Conservation (phyloP, 1,284 basidiomycete genomes). For the Apiotrichum sp. region DNA sequence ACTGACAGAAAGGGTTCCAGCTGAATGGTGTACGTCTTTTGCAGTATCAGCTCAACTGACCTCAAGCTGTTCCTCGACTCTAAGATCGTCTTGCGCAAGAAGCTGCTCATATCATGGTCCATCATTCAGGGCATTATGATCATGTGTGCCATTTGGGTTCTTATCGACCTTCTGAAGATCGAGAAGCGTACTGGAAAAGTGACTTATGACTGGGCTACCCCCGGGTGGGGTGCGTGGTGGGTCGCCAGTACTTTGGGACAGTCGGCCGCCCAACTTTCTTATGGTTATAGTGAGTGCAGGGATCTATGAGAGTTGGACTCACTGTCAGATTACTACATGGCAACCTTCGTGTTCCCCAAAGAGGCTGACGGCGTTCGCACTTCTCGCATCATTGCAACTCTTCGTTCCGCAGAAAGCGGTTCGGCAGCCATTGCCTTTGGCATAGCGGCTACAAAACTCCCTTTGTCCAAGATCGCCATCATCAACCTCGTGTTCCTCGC, state of each 20-base stretch:
- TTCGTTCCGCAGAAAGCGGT: constrained; percentile 21
- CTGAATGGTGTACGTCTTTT: constrained; percentile 23
- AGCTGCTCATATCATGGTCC: constrained; percentile 26
- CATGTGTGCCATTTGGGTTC: constrained; percentile 27
- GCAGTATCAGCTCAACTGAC: not conserved
- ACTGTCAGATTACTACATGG: constrained; percentile 15
- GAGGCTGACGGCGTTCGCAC: constrained; percentile 13
- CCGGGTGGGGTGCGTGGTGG: constrained; percentile 31
- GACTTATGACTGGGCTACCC: constrained; percentile 30
- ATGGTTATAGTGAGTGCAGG: constrained; percentile 11
- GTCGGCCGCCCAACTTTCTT: constrained; percentile 10
- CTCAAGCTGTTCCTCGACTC: constrained; percentile 33
- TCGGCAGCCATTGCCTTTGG: constrained; percentile 22
- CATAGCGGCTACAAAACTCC: constrained; percentile 11
- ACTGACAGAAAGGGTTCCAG: constrained; percentile 24
- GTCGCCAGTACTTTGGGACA: constrained; percentile 27
- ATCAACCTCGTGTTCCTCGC: constrained; percentile 19
- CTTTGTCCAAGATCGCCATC: constrained; percentile 11
- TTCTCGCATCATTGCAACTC: constrained; percentile 20
- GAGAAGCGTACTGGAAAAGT: constrained; percentile 1
- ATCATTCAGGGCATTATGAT: constrained; percentile 14
- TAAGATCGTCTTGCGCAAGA: constrained; percentile 24
- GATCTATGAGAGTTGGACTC: not conserved
- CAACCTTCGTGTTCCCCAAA: constrained; percentile 18
- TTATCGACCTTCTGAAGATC: constrained; percentile 26